Evolutionary conservation across 2,329 filamentous ascomycete genomes (phyloP).

Genomic region (Cyclaneusma minus): DNA sequence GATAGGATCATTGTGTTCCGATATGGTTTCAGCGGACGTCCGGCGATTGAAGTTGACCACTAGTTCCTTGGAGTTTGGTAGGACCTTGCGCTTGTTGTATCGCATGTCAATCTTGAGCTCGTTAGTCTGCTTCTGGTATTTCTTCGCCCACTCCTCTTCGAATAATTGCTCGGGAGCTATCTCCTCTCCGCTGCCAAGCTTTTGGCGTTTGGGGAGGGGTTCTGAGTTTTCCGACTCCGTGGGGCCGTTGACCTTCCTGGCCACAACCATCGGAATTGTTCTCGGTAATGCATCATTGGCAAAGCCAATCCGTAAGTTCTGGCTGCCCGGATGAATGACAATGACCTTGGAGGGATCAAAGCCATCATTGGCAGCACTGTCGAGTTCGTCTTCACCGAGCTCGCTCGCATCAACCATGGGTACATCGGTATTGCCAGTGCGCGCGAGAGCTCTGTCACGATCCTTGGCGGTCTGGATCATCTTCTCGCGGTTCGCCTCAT

Average conservation of each 20-base stretch:
- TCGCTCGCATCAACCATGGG: conserved; percentile 40
- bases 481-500: conserved; percentile 70
- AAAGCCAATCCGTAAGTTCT: conserved; percentile 85
- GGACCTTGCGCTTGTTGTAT: conserved; percentile 80
- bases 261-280: conserved; percentile 85
- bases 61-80: conserved; percentile 95
- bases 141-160: conserved; percentile 64
- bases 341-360: conserved; percentile 78
- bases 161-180: conserved; percentile 59
- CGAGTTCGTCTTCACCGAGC: conserved; percentile 30
- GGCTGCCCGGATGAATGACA: conserved; percentile 87
- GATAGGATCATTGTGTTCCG: conserved; percentile 86
- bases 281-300: conserved; percentile 93
- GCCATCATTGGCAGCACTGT: conserved; percentile 39
- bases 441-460: conserved; percentile 69
- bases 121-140: conserved; percentile 67
- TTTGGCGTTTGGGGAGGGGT: conserved; percentile 58
- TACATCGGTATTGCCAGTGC: conserved; percentile 52
- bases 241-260: conserved; percentile 57
- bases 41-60: conserved; percentile 89
- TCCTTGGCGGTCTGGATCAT: conserved; percentile 81
- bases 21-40: conserved; percentile 71
- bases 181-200: conserved; percentile 24
- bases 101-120: conserved; percentile 87
- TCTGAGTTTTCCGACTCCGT: conserved; percentile 76